Percentiles rank a stretch among this genome's conserved stretches.
Evolutionary conservation across 1,284 basidiomycete species (phyloP).

Genomic region (Wolfiporia cocos): DNA sequence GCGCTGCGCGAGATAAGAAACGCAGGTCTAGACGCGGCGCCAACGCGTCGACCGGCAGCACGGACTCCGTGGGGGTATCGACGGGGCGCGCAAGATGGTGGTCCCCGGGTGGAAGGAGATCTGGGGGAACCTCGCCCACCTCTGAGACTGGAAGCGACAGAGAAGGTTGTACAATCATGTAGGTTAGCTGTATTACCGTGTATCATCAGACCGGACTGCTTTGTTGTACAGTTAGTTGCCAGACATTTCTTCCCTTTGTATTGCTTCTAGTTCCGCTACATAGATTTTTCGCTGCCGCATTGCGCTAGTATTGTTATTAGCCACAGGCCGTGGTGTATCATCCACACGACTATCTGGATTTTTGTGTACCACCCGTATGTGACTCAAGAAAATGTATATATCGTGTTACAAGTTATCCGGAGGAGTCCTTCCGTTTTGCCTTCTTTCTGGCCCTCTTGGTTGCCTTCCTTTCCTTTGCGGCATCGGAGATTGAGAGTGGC

Average conservation of each 20-base stretch:
- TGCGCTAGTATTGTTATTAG: background rate
- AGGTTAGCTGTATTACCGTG: conserved; percentile 13
- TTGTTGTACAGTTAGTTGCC: too few relatives aligned
- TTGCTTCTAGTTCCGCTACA: background rate
- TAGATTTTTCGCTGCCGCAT: too few relatives aligned
- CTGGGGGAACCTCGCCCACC: conserved; percentile 27
- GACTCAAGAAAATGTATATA: too few relatives aligned
- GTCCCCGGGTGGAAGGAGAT: conserved; percentile 34
- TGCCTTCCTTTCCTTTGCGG: conserved; percentile 17
- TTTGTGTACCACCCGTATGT: background rate
- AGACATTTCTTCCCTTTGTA: conserved; percentile 9
- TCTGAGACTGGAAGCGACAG: conserved; percentile 28
- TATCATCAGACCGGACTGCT: too few relatives aligned
- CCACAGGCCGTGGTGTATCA: conserved; percentile 6
- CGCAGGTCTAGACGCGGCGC: conserved; percentile 34
- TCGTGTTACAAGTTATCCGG: too few relatives aligned
- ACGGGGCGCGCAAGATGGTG: conserved; percentile 35
- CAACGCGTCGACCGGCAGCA: conserved; percentile 29
- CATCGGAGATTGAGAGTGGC: conserved; percentile 11
- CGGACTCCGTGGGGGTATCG: conserved; percentile 17
- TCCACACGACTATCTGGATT: background rate
- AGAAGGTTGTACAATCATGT: conserved; percentile 42
- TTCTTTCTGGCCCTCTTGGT: conserved; percentile 23
- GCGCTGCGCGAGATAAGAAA: conserved; percentile 53
- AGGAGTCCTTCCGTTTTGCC: conserved; percentile 18